Conservation (phyloP, 2,329 filamentous ascomycete genomes). For the Trichoderma atrobrunneum region DNA sequence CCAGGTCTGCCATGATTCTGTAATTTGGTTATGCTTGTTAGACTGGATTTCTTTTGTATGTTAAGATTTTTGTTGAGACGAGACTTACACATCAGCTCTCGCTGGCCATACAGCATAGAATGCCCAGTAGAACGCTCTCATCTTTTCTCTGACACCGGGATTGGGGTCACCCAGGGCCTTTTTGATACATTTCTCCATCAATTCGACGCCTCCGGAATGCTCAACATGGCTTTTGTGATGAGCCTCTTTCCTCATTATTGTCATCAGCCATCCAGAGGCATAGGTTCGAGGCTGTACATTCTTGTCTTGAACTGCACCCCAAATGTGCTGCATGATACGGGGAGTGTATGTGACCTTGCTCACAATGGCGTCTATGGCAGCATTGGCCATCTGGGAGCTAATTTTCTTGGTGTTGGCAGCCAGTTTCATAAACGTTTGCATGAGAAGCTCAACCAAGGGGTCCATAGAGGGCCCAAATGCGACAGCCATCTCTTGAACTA, state of each 20-base stretch:
- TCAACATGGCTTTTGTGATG: conserved; percentile 80
- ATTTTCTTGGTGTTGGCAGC: conserved; percentile 92
- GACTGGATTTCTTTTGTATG: background rate
- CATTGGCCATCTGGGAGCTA: conserved; percentile 76
- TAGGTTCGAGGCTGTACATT: conserved; percentile 83
- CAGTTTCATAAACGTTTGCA: conserved; percentile 87
- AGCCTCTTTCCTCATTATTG: conserved; percentile 71
- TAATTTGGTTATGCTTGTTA: background rate
- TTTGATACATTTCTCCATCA: conserved; percentile 83
- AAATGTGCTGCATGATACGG: conserved; percentile 83
- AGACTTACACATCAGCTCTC: conserved; percentile 67
- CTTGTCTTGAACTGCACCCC: conserved; percentile 82
- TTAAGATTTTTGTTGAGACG: background rate
- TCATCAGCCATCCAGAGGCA: conserved; percentile 79
- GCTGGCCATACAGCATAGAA: conserved; percentile 76
- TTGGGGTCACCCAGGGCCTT: conserved; percentile 88
- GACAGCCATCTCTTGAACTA: conserved; percentile 81
- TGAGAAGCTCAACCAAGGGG: conserved; percentile 81
- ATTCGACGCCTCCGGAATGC: conserved; percentile 76
- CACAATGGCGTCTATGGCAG: conserved; percentile 77
- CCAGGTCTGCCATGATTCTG: conserved; percentile 76
- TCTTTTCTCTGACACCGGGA: conserved; percentile 82
- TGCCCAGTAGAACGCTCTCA: conserved; percentile 81
- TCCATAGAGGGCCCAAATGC: conserved; percentile 77
- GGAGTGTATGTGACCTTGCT: conserved; percentile 74